A percentile compares a stretch with the other conserved stretches of the same genome.
Conservation (phyloP, 1,284 basidiomycete species). For the Cerioporus squamosus region DNA sequence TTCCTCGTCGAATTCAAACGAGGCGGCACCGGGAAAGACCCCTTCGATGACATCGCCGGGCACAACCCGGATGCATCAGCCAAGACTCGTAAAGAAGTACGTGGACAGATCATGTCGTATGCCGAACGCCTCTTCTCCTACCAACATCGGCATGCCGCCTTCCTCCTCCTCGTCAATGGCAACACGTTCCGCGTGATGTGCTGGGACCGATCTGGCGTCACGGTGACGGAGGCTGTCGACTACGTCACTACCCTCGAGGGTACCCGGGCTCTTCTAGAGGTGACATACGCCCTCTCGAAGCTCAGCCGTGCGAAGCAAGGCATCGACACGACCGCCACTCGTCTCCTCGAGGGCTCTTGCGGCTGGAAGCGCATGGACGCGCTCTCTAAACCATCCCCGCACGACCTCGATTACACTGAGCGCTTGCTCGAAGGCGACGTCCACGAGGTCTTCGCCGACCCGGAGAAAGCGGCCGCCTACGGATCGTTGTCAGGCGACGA, state of each 20-base stretch:
- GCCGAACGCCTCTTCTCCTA: background rate
- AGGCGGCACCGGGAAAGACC: background rate
- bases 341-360: background rate
- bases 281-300: conserved; percentile 14
- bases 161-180: conserved; percentile 1
- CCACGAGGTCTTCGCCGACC: background rate
- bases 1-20: conserved; percentile 1
- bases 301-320: conserved; percentile 9
- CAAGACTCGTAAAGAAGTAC: background rate
- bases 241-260: background rate
- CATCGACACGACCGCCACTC: conserved; percentile 10
- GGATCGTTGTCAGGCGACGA: too few relatives aligned
- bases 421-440: background rate
- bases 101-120: background rate
- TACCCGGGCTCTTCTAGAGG: conserved; percentile 10
- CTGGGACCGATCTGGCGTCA: background rate
- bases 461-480: background rate
- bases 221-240: background rate
- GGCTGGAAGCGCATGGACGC: conserved; percentile 1
- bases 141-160: conserved; percentile 1
- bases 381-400: background rate
- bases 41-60: background rate
- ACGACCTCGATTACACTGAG: background rate
- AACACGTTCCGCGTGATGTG: background rate
- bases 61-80: background rate